A percentile compares a stretch with the other conserved stretches of the same genome.
Conservation (phyloP, 2,329 filamentous ascomycete genomes). For the Aspergillus aculeatinus region DNA sequence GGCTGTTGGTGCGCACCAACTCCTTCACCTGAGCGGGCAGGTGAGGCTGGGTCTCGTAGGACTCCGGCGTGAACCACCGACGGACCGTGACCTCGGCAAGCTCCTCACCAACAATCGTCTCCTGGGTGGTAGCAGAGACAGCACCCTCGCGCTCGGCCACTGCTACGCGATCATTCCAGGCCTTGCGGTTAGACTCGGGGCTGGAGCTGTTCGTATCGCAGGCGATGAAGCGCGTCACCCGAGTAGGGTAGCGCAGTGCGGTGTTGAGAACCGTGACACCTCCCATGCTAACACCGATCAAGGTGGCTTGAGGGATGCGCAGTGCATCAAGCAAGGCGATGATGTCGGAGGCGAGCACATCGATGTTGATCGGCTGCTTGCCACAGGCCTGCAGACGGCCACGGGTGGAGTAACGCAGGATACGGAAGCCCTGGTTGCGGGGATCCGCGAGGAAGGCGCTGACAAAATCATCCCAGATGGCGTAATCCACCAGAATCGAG, state of each 20-base stretch:
- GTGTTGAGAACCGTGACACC: conserved; percentile 75
- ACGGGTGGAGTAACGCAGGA: conserved; percentile 75
- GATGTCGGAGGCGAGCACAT: conserved; percentile 68
- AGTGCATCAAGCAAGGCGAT: conserved; percentile 65
- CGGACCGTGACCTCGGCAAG: conserved; percentile 70
- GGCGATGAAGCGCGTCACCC: conserved; percentile 63
- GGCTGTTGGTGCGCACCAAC: conserved; percentile 68
- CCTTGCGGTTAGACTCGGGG: conserved; percentile 70
- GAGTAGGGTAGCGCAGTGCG: conserved; percentile 63
- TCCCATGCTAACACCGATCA: conserved; percentile 78
- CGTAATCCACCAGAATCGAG: conserved; percentile 72
- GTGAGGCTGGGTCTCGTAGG: conserved; percentile 57
- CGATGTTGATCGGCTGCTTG: conserved; percentile 55
- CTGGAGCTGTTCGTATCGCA: conserved; percentile 77
- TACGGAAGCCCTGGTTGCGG: conserved; percentile 61
- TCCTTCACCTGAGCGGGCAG: conserved; percentile 60
- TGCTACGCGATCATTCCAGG: conserved; percentile 74
- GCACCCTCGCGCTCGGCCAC: conserved; percentile 60
- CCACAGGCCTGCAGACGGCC: conserved; percentile 56
- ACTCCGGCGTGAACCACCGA: conserved; percentile 68
- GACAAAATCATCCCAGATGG: conserved; percentile 79
- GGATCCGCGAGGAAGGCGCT: conserved; percentile 55
- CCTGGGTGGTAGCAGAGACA: conserved; percentile 37
- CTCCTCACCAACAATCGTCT: conserved; percentile 58
- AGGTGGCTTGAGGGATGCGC: conserved; percentile 64